Conservation (phyloP, 2,329 filamentous ascomycete species). For the Tolypocladium tropicale region DNA sequence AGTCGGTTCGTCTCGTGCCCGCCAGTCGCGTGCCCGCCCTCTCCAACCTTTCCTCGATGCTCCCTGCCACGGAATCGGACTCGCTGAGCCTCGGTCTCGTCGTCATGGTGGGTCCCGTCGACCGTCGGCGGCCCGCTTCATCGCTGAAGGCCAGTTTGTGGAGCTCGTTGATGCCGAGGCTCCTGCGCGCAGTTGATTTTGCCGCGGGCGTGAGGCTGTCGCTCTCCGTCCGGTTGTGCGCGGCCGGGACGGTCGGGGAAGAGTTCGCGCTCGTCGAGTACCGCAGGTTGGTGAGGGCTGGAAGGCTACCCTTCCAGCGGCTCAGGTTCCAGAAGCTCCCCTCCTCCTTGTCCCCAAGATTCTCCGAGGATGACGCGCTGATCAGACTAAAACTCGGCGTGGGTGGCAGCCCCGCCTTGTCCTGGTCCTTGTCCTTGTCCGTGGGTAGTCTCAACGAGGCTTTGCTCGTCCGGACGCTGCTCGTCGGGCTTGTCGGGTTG, state of each 20-base stretch:
- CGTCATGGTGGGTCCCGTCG: slow-evolving; percentile 13
- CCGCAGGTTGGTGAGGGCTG: slow-evolving; percentile 25
- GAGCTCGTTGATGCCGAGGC: slow-evolving; percentile 18
- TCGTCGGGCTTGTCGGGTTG: slow-evolving; percentile 27
- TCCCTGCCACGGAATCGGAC: slow-evolving; percentile 9
- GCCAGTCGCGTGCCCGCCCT: slow-evolving; percentile 1
- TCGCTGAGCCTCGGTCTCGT: slow-evolving; percentile 11
- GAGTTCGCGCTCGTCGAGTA: slow-evolving; percentile 15
- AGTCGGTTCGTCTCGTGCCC: slow-evolving; percentile 21
- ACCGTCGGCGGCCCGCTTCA: slow-evolving; percentile 16
- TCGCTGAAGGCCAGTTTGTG: slow-evolving; percentile 14
- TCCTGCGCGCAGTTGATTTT: slow-evolving; percentile 16
- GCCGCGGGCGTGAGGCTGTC: slow-evolving; percentile 22
- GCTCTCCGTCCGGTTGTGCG: slow-evolving; percentile 25
- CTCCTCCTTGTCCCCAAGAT: slow-evolving; percentile 30
- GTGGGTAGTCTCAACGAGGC: slow-evolving; percentile 13
- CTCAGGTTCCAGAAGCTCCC: slow-evolving; percentile 47
- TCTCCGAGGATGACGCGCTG: slow-evolving; percentile 20
- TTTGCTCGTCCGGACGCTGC: slow-evolving; percentile 17
- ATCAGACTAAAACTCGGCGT: slow-evolving; percentile 46
- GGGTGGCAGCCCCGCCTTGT: slow-evolving; percentile 30
- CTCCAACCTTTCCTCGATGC: slow-evolving; percentile 10
- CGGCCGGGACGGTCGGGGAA: slow-evolving; percentile 2
- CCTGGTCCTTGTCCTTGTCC: slow-evolving; percentile 12
- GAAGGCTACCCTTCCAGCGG: slow-evolving; percentile 36